A percentile compares a stretch with the other conserved stretches of the same genome.
Conservation (phyloP, 1,284 basidiomycete species). For the Trichosporon ovoides region DNA sequence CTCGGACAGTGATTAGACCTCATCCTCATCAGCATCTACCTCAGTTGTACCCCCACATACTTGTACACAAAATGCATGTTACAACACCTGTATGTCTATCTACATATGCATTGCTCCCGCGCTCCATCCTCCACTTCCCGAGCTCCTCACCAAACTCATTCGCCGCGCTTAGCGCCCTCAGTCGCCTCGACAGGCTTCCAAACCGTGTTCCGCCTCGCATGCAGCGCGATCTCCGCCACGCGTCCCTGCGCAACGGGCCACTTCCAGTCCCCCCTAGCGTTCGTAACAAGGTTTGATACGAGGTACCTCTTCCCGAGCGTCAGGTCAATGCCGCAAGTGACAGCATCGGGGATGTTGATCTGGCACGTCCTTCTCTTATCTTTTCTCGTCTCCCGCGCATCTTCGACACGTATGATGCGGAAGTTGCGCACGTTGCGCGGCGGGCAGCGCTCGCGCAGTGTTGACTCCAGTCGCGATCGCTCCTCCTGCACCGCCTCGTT, state of each 20-base stretch:
- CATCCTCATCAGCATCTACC: no score
- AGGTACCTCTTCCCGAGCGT: constrained; percentile 64
- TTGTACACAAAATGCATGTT: constrained; percentile 5
- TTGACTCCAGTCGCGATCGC: constrained; percentile 60
- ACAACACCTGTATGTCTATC: neutral
- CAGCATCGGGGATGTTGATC: constrained; percentile 77
- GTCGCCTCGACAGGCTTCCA: constrained; percentile 51
- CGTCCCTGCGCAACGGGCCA: constrained; percentile 38
- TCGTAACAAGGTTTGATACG: constrained; percentile 62
- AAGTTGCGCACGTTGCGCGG: constrained; percentile 74
- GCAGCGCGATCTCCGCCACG: constrained; percentile 60
- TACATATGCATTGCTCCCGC: neutral
- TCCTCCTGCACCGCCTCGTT: constrained; percentile 55
- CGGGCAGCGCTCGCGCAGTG: constrained; percentile 69
- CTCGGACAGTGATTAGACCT: neutral
- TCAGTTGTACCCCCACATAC: neutral
- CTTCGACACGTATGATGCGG: constrained; percentile 68
- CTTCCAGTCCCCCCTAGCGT: constrained; percentile 60
- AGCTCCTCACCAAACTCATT: no score
- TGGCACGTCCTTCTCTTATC: constrained; percentile 60
- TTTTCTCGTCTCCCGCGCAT: constrained; percentile 57
- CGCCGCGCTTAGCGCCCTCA: no score
- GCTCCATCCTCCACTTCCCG: no score
- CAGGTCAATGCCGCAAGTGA: constrained; percentile 58
- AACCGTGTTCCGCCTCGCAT: constrained; percentile 58